These are phyloP conservation scores for Skeletonema tropicum DNA, from an alignment of 108 stramenopile species.

Conservation along the genomic window DNA sequence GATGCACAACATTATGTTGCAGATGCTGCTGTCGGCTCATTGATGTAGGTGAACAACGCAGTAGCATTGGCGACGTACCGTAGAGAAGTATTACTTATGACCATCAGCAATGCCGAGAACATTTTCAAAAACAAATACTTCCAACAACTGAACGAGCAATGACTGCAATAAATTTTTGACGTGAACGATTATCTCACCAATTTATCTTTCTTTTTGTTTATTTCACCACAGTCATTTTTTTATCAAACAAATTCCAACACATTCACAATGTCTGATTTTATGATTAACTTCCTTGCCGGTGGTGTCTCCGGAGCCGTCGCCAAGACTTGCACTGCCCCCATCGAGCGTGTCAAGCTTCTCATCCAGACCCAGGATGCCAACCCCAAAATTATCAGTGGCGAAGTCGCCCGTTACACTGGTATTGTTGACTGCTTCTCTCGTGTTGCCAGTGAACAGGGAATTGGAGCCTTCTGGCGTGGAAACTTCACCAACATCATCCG, in stretches of 20 bases:
- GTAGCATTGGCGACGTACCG: background rate
- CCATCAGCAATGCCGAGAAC: background rate
- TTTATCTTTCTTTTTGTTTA: background rate
- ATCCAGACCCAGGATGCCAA: constrained; percentile 98
- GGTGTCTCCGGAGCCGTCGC: constrained; percentile 95
- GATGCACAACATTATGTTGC: background rate
- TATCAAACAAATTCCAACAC: constrained; percentile 7
- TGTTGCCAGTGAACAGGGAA: constrained; percentile 93
- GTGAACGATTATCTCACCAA: constrained; percentile 1
- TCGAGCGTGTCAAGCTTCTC: constrained; percentile 99
- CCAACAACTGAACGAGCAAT: background rate
- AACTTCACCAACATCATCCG: constrained; percentile 99
- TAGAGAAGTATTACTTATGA: background rate
- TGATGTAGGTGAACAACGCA: background rate
- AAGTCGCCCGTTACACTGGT: constrained; percentile 96
- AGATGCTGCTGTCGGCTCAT: background rate
- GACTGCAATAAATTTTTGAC: background rate
- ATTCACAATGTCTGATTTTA: constrained; percentile 61
- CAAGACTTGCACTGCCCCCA: constrained; percentile 96
- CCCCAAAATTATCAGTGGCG: constrained; percentile 96
- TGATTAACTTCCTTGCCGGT: constrained; percentile 91
- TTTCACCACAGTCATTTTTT: background rate
- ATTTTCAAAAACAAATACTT: background rate
- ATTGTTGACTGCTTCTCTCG: constrained; percentile 96
- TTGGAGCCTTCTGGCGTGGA: constrained; percentile 96